Evolutionary conservation across 2,329 filamentous ascomycete genomes (phyloP), one percentile per base, ranked within the genome.

Genomic region (Aureobasidium subglaciale): DNA sequence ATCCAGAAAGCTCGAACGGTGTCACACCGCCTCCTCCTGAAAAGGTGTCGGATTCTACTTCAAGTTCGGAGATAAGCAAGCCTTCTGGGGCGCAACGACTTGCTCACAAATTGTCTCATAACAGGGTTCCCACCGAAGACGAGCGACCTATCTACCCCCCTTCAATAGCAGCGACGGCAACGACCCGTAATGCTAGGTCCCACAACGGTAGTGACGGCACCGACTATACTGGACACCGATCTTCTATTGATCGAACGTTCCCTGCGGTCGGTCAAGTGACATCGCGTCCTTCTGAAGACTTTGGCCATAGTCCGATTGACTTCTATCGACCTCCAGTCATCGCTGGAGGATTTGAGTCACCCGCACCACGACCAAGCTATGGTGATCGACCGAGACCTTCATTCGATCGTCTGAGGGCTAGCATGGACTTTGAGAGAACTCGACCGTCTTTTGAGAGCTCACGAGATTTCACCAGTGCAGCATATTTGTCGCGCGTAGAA

Each of bases 131-230:
- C 63, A 79, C 93, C 66, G 91, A 97, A 71, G 92, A 96, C 67
- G 81, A 88, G 69, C 83, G 90, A 62, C 91, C 91, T 29, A 95
- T 97, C 65, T 97, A 97, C 71, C 89, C 92, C 48, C 90, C 92
- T 13, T 95, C 91, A 53, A 84, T 92, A 64, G 87, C 89, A 46
- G 78, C 82, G 11, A 92, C 89, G 15, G 80, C 83, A 42, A 83
- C 83, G 41, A 92, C 87, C 29, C 86, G 93, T 68, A 92, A 90
- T 61, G 85, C 86, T 49, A 79, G 83, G 63, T 93, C 88, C 64
- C 89, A 95, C 67, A 95, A 92, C 63, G 90, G 90, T 59, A 96
- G 91, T 72, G 91, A 96, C 70, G 92, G 90, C 59, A 96, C 93
- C 48, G 91, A 95, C 64, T 95, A 90, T 70, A 95, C 90, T 20